Evolutionary conservation across 352 stramenopile genomes (phyloP), one percentile per base, ranked within the genome.

Genomic region (Phytophthora citricola): DNA sequence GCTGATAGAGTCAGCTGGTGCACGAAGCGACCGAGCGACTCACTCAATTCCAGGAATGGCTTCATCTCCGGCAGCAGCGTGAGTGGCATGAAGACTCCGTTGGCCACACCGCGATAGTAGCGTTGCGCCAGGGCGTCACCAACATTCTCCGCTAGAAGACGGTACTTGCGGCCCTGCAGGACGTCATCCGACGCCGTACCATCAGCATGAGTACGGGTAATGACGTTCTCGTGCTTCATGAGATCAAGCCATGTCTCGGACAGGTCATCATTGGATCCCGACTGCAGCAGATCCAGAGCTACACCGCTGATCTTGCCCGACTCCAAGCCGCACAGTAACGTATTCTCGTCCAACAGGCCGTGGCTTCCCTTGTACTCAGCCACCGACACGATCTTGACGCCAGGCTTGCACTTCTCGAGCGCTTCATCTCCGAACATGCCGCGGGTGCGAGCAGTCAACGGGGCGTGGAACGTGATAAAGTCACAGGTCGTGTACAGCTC

Each of bases 401-500:
- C 93, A 1, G 76, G 66, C 69, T 97, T 98, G 83, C 97, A 98
- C 38, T 90, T 79, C 2, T 79, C 83, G 2, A 98, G 76, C 40
- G 90, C 89, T 0, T 79, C 68, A 24, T 73, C 85, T 66, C 87
- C 74, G 62, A 98, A 95, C 76, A 98, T 97, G 65, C 95, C 78
- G 41, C 83, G 81, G 38, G 97, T 95, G 12, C 90, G 79, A 31
- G 92, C 96, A 41, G 97, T 98, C 63, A 98, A 90, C 15, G 97
- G 97, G 46, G 97, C 95, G 77, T 99, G 97, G 71, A 99, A 91
- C 24, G 84, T 92, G 58, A 98, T 87, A 71, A 98, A 98, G 82
- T 98, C 97, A 39, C 83, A 90, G 34, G 73, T 70, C 29, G 61
- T 55, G 63, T 92, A 94, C 34, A 94, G 64, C 22, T 91, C 76